These are phyloP conservation scores for Cystobasidium tubakii DNA, from an alignment of 768 basidiomycete genomes.

Conservation along the genomic window DNA sequence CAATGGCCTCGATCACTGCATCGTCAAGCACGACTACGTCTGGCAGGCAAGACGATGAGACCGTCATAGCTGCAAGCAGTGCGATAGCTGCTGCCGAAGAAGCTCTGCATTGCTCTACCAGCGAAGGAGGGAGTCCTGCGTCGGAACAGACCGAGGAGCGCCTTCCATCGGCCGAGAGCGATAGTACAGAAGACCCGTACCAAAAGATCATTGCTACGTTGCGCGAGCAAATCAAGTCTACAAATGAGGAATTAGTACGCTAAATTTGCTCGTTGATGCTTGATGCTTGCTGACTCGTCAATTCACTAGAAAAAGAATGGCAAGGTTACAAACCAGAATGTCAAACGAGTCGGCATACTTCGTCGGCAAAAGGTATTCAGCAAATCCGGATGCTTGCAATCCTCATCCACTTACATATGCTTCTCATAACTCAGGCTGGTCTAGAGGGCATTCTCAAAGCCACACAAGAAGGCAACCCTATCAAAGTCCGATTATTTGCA, in stretches of 20 bases:
- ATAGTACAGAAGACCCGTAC: background rate
- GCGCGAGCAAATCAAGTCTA: conserved; percentile 9
- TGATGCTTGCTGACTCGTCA: background rate
- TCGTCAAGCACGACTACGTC: background rate
- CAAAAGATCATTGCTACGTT: conserved; percentile 7
- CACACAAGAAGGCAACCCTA: conserved; percentile 7
- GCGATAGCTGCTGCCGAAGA: background rate
- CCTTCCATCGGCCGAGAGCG: background rate
- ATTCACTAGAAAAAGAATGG: conserved; percentile 14
- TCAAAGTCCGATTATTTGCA: conserved; percentile 12
- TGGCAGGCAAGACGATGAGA: background rate
- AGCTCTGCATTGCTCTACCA: background rate
- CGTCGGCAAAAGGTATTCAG: background rate
- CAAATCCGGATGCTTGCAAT: background rate
- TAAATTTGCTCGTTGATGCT: background rate
- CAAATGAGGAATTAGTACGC: conserved; percentile 6
- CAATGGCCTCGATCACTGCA: conserved; percentile 7
- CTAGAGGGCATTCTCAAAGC: conserved; percentile 8
- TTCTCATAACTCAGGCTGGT: background rate
- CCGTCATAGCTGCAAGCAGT: background rate
- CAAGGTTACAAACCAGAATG: conserved; percentile 15
- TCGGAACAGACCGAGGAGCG: background rate
- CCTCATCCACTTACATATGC: background rate
- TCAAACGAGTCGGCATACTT: conserved; percentile 1
- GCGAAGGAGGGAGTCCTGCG: background rate